phyloP scores from a whole-genome alignment of 2,329 filamentous ascomycete genomes.

The Curvularia eragrostidis region DNA sequence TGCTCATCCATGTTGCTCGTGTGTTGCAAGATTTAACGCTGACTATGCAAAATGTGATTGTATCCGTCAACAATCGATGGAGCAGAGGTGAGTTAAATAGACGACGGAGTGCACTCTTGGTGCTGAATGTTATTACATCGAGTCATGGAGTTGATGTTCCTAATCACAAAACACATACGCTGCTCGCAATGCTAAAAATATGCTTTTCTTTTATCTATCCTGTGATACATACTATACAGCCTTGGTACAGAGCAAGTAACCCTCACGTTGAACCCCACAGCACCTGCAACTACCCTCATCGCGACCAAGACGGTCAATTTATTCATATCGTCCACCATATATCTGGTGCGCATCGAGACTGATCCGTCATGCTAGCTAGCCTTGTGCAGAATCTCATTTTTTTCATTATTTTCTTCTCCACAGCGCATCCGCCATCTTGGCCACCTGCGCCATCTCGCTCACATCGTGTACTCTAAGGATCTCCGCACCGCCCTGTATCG shows the following conservation, averaged over 20 bases:
- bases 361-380: neutral
- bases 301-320: too few relatives aligned
- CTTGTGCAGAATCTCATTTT: neutral
- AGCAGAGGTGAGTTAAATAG: neutral
- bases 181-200: too few relatives aligned
- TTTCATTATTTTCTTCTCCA: constrained; percentile 63
- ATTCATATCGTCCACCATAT: too few relatives aligned
- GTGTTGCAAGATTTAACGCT: neutral
- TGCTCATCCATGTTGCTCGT: neutral
- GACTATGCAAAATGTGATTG: neutral
- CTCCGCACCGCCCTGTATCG: constrained; percentile 86
- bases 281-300: too few relatives aligned
- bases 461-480: constrained; percentile 93
- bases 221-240: neutral
- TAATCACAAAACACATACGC: too few relatives aligned
- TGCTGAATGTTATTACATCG: neutral
- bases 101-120: neutral
- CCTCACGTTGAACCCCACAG: too few relatives aligned
- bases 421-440: constrained; percentile 90
- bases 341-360: too few relatives aligned
- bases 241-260: neutral
- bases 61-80: neutral
- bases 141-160: too few relatives aligned
- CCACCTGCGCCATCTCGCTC: constrained; percentile 81
- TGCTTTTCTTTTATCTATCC: neutral